Conservation (phyloP, 139 green algal genomes). For the Pleodorina starrii region DNA sequence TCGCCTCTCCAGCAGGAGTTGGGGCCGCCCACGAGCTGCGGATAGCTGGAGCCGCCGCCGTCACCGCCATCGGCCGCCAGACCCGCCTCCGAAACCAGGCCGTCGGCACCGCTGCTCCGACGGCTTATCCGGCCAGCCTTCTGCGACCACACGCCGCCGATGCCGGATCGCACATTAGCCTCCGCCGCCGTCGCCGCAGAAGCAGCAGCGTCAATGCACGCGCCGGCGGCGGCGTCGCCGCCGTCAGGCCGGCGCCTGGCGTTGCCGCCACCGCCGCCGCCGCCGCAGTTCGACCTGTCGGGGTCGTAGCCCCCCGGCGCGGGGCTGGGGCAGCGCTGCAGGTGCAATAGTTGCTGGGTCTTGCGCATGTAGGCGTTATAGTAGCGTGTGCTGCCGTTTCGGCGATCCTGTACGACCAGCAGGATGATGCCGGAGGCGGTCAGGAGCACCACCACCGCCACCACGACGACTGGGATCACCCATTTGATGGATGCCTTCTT, state of each 20-base stretch:
- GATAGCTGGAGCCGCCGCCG: background rate
- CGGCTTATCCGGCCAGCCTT: no score
- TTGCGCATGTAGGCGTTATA: background rate
- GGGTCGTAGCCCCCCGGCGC: background rate
- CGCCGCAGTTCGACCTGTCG: background rate
- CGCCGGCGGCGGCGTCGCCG: no score
- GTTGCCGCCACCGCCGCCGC: background rate
- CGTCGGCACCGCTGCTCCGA: no score
- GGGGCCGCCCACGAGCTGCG: background rate
- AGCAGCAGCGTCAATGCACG: no score
- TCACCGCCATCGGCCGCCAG: background rate
- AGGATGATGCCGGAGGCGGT: background rate
- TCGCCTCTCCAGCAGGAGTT: no score
- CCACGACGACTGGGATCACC: background rate
- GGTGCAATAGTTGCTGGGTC: no score
- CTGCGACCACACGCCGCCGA: no score
- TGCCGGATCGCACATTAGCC: no score
- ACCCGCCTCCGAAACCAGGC: no score
- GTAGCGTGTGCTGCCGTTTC: background rate
- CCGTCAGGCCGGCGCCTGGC: background rate
- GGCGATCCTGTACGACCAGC: background rate
- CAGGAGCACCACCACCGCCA: background rate
- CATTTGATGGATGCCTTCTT: background rate
- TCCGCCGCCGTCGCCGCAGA: no score
- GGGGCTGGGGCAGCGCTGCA: background rate